Base-by-base conservation (phyloP, 2,329 filamentous ascomycete species). In the Seiridium unicorne region DNA sequence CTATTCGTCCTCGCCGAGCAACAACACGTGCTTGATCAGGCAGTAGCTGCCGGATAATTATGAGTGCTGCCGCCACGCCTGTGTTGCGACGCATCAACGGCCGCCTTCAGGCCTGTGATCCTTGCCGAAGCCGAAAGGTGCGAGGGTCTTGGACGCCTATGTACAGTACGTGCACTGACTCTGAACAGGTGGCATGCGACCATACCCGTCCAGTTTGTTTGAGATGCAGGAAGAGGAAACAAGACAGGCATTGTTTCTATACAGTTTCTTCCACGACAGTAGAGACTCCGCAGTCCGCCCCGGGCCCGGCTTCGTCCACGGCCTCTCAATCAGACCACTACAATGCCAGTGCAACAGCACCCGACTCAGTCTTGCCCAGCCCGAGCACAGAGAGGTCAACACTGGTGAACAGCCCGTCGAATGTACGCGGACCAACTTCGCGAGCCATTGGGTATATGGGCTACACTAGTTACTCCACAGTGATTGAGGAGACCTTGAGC, bases 161-260 rank as follows among this genome's bases (percentile, higher is more conserved):
- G 7, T 6, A 42, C 4, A 36, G 36, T 9, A 55, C 46, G 11
- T 49, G 13, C 11, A 51, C 44, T 58, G 47, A 58, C 34, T 31
- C 38, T 31, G 11, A 11, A 51, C 42, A 79, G 60, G 73, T 79
- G 5, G 76, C 77, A 5, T 80, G 78, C 65, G 77, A 80, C 60
- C 76, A 79, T 58, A 63, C 62, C 0, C 72, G 74, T n/a, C 78
- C 78, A 0, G 61, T 73, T 13, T 80, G 77, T 62, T 67, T 68
- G 44, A 70, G 77, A 44, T 80, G 77, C 61, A 70, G 62, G 51
- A 75, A 74, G 63, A 49, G 47, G 51, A 10, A 66, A 74, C 10
- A 72, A 70, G 35, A 58, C 18, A 42, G 55, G 34, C 64, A 68
- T 3, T 80, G 78, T 59, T 65, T 77, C 1, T 80, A 80, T 61